Percentiles rank a stretch among this genome's conserved stretches.
Evolutionary conservation across 176 grass and related monocot species (phyloP).

Genomic region (Pontederia paniculata): DNA sequence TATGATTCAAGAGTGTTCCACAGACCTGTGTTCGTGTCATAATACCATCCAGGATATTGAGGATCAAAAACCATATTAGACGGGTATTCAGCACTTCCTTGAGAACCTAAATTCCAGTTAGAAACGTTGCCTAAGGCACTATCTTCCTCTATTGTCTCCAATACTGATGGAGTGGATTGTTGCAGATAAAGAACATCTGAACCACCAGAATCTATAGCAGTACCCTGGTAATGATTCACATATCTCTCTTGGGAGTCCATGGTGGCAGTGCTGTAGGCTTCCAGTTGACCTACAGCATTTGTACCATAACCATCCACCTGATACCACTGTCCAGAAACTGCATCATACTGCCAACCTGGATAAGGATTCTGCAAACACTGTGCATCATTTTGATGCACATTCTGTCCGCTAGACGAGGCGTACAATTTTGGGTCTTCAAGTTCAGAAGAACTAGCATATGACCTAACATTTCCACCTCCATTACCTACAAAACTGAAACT

Average conservation of each 20-base stretch:
- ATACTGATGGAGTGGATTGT: constrained; percentile 30
- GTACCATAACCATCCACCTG: constrained; percentile 35
- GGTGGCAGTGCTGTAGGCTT: neutral
- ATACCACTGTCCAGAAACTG: constrained; percentile 66
- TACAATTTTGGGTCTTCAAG: constrained; percentile 4
- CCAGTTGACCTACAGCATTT: constrained; percentile 21
- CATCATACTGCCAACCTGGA: constrained; percentile 77
- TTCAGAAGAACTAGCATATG: constrained; percentile 6
- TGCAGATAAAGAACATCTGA: constrained; percentile 34
- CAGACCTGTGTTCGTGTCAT: constrained; percentile 71
- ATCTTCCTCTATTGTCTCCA: constrained; percentile 73
- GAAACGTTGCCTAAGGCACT: constrained; percentile 5
- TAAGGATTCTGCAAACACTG: constrained; percentile 57
- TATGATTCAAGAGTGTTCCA: constrained; percentile 73
- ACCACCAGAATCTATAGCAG: neutral
- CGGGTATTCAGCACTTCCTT: constrained; percentile 34
- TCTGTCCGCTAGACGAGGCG: neutral
- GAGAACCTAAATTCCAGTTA: constrained; percentile 28
- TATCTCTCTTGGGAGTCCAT: constrained; percentile 23
- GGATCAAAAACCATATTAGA: constrained; percentile 84
- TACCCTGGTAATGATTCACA: constrained; percentile 19
- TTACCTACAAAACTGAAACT: constrained; percentile 19
- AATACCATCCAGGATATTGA: constrained; percentile 86
- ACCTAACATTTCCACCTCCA: constrained; percentile 19
- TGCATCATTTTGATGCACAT: constrained; percentile 32